A percentile compares a stretch with the other conserved stretches of the same genome.
These are phyloP conservation scores for Cercospora zeina DNA, from an alignment of 2,329 filamentous ascomycete genomes.

Conservation along the genomic window DNA sequence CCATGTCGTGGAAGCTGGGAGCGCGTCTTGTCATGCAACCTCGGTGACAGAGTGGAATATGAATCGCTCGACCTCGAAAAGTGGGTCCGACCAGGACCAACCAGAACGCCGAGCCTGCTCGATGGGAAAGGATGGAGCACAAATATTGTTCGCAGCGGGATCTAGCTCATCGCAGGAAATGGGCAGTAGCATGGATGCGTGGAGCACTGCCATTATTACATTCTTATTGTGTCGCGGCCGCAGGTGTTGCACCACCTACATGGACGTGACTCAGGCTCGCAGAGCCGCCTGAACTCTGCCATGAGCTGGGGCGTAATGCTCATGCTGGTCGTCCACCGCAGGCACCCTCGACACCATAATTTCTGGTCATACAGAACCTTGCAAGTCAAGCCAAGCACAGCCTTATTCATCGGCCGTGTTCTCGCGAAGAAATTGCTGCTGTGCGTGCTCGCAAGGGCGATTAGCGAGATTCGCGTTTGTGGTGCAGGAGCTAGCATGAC, in stretches of 20 bases:
- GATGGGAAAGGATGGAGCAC: neutral
- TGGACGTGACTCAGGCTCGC: constrained; percentile 10
- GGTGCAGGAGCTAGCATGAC: neutral
- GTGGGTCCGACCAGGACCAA: neutral
- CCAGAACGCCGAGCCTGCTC: neutral
- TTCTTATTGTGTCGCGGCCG: constrained; percentile 1
- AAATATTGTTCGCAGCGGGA: neutral
- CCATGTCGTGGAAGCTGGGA: constrained; percentile 6
- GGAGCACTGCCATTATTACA: neutral
- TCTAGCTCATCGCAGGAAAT: neutral
- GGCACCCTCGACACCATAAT: neutral
- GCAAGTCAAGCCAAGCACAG: neutral
- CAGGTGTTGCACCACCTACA: neutral
- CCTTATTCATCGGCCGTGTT: neutral
- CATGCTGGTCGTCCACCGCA: neutral
- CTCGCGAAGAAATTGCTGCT: neutral
- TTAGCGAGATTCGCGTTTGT: neutral
- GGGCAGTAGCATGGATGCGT: neutral
- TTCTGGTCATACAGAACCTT: no score
- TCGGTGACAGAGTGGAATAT: constrained; percentile 3
- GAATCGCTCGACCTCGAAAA: constrained; percentile 11
- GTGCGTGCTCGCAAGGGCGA: neutral
- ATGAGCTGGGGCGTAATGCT: neutral
- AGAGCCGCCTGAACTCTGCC: neutral
- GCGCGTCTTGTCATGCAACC: constrained; percentile 9